Conservation (phyloP, 176 grass and related monocot genomes). For the Urochloa ruziziensis region DNA sequence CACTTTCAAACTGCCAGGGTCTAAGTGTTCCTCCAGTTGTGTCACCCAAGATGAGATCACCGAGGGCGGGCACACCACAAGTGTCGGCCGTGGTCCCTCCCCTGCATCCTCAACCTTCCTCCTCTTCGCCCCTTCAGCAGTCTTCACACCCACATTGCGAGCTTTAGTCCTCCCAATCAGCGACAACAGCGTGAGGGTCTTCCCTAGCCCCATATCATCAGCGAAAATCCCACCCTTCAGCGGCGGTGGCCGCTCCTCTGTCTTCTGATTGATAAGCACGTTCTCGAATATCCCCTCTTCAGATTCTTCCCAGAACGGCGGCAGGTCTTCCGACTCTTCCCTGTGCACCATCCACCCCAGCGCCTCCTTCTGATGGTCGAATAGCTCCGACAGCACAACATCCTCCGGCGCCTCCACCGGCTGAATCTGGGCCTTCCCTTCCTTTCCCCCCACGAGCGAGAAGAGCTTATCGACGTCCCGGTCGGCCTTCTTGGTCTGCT, state of each 20-base stretch:
- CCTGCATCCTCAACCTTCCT: slow-evolving; percentile 43
- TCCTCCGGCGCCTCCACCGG: slow-evolving; percentile 70
- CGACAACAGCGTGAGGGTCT: slow-evolving; percentile 81
- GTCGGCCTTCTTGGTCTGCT: slow-evolving; percentile 33
- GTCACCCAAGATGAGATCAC: slow-evolving; percentile 95
- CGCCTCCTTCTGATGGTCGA: slow-evolving; percentile 79
- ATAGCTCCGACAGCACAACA: slow-evolving; percentile 58
- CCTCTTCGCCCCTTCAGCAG: slow-evolving; percentile 16
- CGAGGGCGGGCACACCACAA: slow-evolving; percentile 82
- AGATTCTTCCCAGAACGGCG: slow-evolving; percentile 70
- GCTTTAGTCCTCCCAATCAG: slow-evolving; percentile 58
- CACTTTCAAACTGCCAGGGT: slow-evolving; percentile 61
- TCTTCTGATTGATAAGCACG: slow-evolving; percentile 52
- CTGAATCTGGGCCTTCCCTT: slow-evolving; percentile 4
- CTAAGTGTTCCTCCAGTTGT: slow-evolving; percentile 84
- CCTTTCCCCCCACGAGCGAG: slow-evolving; percentile 50
- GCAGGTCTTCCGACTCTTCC: slow-evolving; percentile 79
- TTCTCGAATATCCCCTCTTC: slow-evolving; percentile 50
- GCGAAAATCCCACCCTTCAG: slow-evolving; percentile 86
- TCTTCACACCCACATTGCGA: slow-evolving; percentile 28
- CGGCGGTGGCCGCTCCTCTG: slow-evolving; percentile 44
- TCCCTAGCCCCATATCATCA: slow-evolving; percentile 95
- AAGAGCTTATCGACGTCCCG: slow-evolving; percentile 68
- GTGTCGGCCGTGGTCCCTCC: slow-evolving; percentile 37
- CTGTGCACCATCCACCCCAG: slow-evolving; percentile 73